Evolutionary conservation across 2,329 filamentous ascomycete genomes (phyloP), one percentile per base, ranked within the genome.

Genomic region (Colletotrichum euphorbiae): DNA sequence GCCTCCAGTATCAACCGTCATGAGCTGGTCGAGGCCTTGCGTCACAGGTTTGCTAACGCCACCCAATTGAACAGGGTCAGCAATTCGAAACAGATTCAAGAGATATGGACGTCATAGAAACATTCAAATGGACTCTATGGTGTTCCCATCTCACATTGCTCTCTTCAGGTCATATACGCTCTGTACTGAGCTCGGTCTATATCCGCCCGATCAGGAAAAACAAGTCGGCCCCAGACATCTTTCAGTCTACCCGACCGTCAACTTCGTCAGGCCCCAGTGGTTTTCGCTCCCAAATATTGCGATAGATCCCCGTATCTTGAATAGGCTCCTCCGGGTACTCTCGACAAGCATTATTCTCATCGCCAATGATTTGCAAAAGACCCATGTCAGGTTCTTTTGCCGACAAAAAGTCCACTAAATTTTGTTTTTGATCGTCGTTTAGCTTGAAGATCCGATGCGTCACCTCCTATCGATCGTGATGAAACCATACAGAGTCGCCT

Each of bases 361-460:
- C 19, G 28, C 0, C 13, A 19, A 50, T 7, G 8, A 50, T 11
- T 15, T 17, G 46, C 46, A 24, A 24, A 50, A 50, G 46, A 1
- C 17, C 3, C 46, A 50, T 24, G 46, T 50, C 6, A 24, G 46
- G 46, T 17, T 8, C 28, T 28, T 5, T 2, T 24, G 46, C 24
- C n/a, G 9, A 15, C 46, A n/a, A 31, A 31, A 50, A 11, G n/a
- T 50, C 46, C 21, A 50, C 13, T 2, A 50, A 28, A 15, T 28
- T 28, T 7, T 24, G 21, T 24, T 50, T 31, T 50, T 50, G 21
- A n/a, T 50, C 46, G 31, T 50, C 17, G 15, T 31, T 24, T 15
- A 50, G 46, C 46, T 50, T 21, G 46, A 50, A 50, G 15, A 50
- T 50, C 21, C 21, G 12, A 28, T 50, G 31, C 46, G 46, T 50